These are phyloP conservation scores for Populus ilicifolia DNA, from an alignment of 345 rosid genomes.

Conservation along the genomic window DNA sequence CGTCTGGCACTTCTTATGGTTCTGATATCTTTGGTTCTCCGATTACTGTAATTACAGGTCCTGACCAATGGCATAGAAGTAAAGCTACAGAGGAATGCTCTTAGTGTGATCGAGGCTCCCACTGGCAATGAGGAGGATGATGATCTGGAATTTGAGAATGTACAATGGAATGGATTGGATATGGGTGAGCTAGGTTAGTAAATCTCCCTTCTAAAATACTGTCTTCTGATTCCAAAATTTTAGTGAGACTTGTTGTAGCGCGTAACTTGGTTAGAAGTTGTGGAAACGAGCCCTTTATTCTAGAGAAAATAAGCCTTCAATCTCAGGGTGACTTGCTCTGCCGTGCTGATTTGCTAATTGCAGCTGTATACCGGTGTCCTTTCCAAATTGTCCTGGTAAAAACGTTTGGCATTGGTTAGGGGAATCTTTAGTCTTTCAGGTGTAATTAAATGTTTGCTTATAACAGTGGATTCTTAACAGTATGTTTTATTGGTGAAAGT, in stretches of 20 bases:
- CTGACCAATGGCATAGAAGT: conserved; percentile 97
- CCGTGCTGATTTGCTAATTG: neutral
- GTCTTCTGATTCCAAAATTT: neutral
- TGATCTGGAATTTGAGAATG: conserved; percentile 65
- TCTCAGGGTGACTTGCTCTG: neutral
- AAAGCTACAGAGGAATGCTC: conserved; percentile 95
- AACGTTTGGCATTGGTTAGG: neutral
- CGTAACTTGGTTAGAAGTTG: neutral
- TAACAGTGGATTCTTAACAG: conserved; percentile 8
- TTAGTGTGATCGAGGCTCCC: conserved; percentile 93
- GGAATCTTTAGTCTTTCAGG: neutral
- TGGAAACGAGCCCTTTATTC: neutral
- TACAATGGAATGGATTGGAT: conserved; percentile 68
- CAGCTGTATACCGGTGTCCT: neutral
- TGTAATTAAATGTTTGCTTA: conserved; percentile 9
- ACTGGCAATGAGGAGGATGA: conserved; percentile 90
- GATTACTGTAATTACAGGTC: conserved; percentile 49
- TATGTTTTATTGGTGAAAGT: conserved; percentile 17
- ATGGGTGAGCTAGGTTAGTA: conserved; percentile 48
- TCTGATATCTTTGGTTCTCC: conserved; percentile 13
- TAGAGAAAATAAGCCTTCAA: neutral
- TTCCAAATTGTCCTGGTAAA: neutral
- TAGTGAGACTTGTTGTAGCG: neutral
- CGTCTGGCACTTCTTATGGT: neutral
- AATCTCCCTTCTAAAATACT: neutral